phyloP scores from a whole-genome alignment of 2,329 filamentous ascomycete species.

The Podosphaera fusca region DNA sequence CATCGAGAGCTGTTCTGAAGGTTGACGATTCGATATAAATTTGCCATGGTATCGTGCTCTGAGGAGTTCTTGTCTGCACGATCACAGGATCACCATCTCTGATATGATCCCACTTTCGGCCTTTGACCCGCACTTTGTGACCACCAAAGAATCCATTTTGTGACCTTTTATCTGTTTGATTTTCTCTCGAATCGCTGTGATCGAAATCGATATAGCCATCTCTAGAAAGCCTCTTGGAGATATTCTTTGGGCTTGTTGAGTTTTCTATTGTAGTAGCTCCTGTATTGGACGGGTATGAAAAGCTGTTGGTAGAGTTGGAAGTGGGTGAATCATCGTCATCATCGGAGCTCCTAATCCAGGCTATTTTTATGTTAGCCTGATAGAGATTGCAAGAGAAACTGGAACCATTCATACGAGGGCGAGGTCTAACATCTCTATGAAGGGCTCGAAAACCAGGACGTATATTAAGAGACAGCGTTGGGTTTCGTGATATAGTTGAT shows the following conservation, averaged over 20 bases:
- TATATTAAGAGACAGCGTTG: constrained; percentile 10
- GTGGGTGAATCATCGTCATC: constrained; percentile 9
- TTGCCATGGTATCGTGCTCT: constrained; percentile 12
- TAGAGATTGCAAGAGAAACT: background rate
- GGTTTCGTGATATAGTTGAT: constrained; percentile 12
- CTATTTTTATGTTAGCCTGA: constrained; percentile 8
- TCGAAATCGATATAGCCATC: constrained; percentile 16
- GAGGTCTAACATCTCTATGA: constrained; percentile 11
- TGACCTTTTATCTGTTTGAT: constrained; percentile 8
- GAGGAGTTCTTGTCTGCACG: constrained; percentile 8
- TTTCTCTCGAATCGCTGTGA: constrained; percentile 6
- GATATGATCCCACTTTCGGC: constrained; percentile 17
- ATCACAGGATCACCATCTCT: constrained; percentile 17
- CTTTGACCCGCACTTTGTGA: constrained; percentile 14
- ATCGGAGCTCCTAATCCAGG: constrained; percentile 16
- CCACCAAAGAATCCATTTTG: constrained; percentile 15
- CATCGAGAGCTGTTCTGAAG: constrained; percentile 11
- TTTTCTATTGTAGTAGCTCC: constrained; percentile 13
- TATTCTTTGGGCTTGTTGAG: constrained; percentile 7
- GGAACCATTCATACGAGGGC: constrained; percentile 12
- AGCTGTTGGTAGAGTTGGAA: constrained; percentile 6
- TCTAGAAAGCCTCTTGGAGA: constrained; percentile 10
- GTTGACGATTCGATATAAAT: constrained; percentile 14
- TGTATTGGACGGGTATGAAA: constrained; percentile 8
- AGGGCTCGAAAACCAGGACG: constrained; percentile 7